phyloP scores from a whole-genome alignment of 176 grass and related monocot species.

The Carex parvula region DNA sequence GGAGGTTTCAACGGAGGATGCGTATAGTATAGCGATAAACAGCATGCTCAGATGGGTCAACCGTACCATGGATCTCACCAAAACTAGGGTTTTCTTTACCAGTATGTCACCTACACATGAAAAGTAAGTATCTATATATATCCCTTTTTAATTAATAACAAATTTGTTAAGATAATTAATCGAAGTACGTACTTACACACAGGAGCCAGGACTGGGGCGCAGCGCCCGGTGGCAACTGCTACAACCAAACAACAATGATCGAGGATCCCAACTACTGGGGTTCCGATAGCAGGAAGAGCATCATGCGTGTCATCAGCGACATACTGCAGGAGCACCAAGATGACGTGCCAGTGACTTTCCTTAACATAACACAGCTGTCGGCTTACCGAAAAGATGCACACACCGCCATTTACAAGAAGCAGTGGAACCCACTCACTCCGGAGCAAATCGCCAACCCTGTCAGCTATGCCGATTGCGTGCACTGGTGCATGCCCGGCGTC shows the following conservation, averaged over 20 bases:
- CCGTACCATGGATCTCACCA: conserved; percentile 60
- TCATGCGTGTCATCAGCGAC: conserved; percentile 56
- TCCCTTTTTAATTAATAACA: not conserved
- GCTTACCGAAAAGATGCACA: conserved; percentile 35
- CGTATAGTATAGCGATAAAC: conserved; percentile 57
- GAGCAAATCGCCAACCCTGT: conserved; percentile 22
- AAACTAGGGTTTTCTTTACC: conserved; percentile 73
- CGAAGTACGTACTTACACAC: not conserved
- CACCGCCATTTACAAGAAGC: conserved; percentile 37
- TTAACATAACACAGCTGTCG: conserved; percentile 39
- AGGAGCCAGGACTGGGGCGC: conserved; percentile 86
- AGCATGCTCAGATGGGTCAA: conserved; percentile 70
- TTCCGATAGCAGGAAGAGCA: conserved; percentile 51
- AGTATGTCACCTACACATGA: conserved; percentile 79
- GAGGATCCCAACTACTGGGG: conserved; percentile 64
- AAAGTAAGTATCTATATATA: conserved; percentile 36
- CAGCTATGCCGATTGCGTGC: conserved; percentile 36
- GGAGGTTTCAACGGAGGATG: conserved; percentile 72
- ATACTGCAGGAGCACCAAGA: conserved; percentile 43
- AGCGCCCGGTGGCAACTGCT: conserved; percentile 54
- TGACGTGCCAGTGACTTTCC: conserved; percentile 39
- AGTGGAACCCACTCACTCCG: not conserved
- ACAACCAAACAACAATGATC: conserved; percentile 77
- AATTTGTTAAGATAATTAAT: not conserved
- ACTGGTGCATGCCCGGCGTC: conserved; percentile 39